These are phyloP conservation scores for Leucoagaricus sp. DNA, from an alignment of 1,284 basidiomycete genomes.

Conservation along the genomic window DNA sequence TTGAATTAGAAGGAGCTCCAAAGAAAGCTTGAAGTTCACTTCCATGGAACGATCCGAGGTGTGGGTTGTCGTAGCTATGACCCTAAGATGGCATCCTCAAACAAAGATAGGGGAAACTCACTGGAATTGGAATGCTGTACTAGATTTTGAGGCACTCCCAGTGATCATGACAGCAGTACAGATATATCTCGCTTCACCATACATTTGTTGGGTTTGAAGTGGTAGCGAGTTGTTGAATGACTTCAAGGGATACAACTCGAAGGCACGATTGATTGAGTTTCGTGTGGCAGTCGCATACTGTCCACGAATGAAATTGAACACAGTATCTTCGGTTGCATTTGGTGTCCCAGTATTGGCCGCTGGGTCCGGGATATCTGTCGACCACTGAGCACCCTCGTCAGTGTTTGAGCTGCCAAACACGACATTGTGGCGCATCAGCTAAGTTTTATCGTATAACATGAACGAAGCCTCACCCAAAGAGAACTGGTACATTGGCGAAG, in stretches of 20 bases:
- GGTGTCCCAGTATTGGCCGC: constrained; percentile 36
- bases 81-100: background rate
- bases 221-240: constrained; percentile 31
- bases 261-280: constrained; percentile 26
- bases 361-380: constrained; percentile 28
- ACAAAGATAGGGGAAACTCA: constrained; percentile 17
- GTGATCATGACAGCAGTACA: constrained; percentile 35
- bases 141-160: constrained; percentile 21
- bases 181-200: constrained; percentile 39
- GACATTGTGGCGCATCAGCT: background rate
- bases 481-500: constrained; percentile 34
- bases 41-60: constrained; percentile 34
- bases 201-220: constrained; percentile 40
- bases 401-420: constrained; percentile 14
- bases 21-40: constrained; percentile 38
- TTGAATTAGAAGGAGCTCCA: constrained; percentile 22
- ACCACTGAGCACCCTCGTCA: constrained; percentile 36
- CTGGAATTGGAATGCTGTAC: constrained; percentile 33
- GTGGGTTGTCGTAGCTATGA: constrained; percentile 37
- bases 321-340: constrained; percentile 33
- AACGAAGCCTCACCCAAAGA: constrained; percentile 29
- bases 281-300: constrained; percentile 32
- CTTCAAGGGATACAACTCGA: constrained; percentile 31
- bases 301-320: constrained; percentile 37
- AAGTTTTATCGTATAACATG: background rate